A percentile compares a stretch with the other conserved stretches of the same genome.
phyloP scores from a whole-genome alignment of 306 rosid species.

The cucumber (Cucumis sativus) region Cucumber_9930_V3 NC_026657.2:21972001-21972500 shows the following conservation, averaged over 20 bases:
- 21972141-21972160: not conserved
- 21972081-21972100: not conserved
- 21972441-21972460: not conserved
- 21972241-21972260: slow-evolving; percentile 95
- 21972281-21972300: slow-evolving; percentile 92
- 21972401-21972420: not conserved
- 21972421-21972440: slow-evolving; percentile 37
- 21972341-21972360: slow-evolving; percentile 19
- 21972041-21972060: not conserved
- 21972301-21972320: slow-evolving; percentile 97
- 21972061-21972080: not conserved
- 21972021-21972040: not conserved
- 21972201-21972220: slow-evolving; percentile 83
- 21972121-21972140: not conserved
- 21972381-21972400: not conserved
- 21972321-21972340: slow-evolving; percentile 98
- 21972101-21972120: not conserved
- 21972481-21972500: not conserved
- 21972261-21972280: slow-evolving; percentile 99
- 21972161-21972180: not conserved
- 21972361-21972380: not conserved
- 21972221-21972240: slow-evolving; percentile 92
- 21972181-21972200: not conserved
- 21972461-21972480: not conserved
- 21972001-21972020: not conserved